Conservation (phyloP, 352 stramenopile genomes). For the Pythium myriotylum region DNA sequence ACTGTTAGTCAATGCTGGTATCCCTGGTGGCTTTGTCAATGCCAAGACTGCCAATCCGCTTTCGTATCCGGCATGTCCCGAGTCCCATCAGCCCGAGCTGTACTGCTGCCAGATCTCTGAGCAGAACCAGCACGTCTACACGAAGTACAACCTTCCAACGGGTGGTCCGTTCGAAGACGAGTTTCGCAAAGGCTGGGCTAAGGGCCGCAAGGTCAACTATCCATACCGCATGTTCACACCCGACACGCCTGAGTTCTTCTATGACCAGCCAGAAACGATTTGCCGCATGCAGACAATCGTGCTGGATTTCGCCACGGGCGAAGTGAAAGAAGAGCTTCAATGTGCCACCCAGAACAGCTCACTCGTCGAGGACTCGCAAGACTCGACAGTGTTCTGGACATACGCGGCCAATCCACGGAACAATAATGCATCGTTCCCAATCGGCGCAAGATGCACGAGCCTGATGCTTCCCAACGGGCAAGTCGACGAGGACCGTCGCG, state of each 20-base stretch:
- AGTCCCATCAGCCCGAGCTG: conserved; percentile 30
- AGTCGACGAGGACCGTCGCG: conserved; percentile 30
- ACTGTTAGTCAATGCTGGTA: too few relatives aligned
- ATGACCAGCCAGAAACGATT: conserved; percentile 45
- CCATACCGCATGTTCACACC: conserved; percentile 33
- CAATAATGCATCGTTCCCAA: conserved; percentile 72
- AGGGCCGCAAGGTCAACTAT: conserved; percentile 34
- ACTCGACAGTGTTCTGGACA: conserved; percentile 56
- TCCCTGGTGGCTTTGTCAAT: too few relatives aligned
- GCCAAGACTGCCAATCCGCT: conserved; percentile 11
- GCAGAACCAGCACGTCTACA: conserved; percentile 33
- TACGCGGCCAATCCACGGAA: conserved; percentile 60
- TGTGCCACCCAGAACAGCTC: conserved; percentile 47
- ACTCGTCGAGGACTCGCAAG: conserved; percentile 50
- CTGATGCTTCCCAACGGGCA: conserved; percentile 47
- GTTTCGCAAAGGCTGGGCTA: conserved; percentile 27
- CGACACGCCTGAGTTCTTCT: conserved; percentile 57
- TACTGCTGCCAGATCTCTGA: conserved; percentile 36
- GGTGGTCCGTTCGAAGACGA: conserved; percentile 19
- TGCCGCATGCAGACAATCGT: conserved; percentile 51
- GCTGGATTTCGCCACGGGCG: conserved; percentile 21
- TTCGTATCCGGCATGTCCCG: conserved; percentile 32
- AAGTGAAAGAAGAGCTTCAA: conserved; percentile 10
- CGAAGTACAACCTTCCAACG: conserved; percentile 25
- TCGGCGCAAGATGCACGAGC: conserved; percentile 50